These are phyloP conservation scores for Pseudogymnoascus sp. DNA, from an alignment of 2,329 filamentous ascomycete species.

Conservation along the genomic window DNA sequence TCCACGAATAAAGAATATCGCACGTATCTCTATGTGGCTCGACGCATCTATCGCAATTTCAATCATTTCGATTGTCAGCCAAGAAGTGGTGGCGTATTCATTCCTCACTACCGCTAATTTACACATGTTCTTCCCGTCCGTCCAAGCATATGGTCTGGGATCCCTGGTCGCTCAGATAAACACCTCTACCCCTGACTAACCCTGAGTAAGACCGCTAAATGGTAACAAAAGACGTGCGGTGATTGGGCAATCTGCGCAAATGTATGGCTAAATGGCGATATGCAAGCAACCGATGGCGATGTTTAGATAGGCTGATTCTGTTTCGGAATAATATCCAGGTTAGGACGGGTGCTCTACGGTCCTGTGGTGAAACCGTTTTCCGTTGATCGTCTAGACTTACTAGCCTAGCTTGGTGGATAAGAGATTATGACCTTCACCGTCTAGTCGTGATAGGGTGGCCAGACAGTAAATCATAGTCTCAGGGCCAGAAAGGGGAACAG, in stretches of 20 bases:
- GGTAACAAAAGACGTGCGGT: not conserved
- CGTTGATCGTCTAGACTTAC: not conserved
- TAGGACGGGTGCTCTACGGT: not conserved
- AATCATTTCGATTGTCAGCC: not conserved
- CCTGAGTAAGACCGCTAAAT: not conserved
- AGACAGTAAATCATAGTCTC: not conserved
- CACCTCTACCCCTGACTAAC: not conserved
- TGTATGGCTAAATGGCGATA: constrained; percentile 1
- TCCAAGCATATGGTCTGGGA: not conserved
- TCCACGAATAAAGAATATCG: not conserved
- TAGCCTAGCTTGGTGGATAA: not conserved
- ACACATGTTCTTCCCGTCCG: not conserved
- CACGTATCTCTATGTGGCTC: not conserved
- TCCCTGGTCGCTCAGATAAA: not conserved
- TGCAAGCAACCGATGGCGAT: not conserved
- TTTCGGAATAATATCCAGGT: constrained; percentile 6
- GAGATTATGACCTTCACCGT: constrained; percentile 4
- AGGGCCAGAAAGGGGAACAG: not conserved
- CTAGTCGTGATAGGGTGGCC: not conserved
- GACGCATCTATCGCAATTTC: constrained; percentile 7
- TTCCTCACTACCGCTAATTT: not conserved
- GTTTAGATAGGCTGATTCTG: not conserved
- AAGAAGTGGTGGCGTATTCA: not conserved
- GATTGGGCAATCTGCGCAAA: not conserved
- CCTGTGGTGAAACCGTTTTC: not conserved